These are phyloP conservation scores for Colletotrichum magnum DNA, from an alignment of 2,329 filamentous ascomycete genomes.

Conservation along the genomic window DNA sequence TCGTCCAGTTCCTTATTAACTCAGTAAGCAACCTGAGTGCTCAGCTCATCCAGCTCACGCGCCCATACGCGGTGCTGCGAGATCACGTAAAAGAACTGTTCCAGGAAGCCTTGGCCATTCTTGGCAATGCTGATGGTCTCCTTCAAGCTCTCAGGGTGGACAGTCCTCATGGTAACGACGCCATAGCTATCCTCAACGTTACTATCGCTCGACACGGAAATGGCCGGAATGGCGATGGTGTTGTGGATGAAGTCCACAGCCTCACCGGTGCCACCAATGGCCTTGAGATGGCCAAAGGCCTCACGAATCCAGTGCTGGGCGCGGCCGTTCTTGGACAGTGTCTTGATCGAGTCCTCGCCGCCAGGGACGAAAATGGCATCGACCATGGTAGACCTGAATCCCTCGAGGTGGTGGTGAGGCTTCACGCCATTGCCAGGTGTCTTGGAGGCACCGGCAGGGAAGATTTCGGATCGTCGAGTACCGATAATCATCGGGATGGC, in stretches of 20 bases:
- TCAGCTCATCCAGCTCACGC: conserved; percentile 80
- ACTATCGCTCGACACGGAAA: conserved; percentile 59
- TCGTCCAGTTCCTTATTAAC: not conserved
- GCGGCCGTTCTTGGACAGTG: conserved; percentile 77
- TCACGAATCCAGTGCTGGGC: conserved; percentile 84
- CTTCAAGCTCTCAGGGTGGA: conserved; percentile 69
- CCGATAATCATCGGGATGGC: conserved; percentile 83
- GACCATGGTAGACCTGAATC: conserved; percentile 85
- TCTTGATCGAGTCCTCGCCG: conserved; percentile 73
- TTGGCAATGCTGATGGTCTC: conserved; percentile 76
- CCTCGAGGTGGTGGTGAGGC: conserved; percentile 85
- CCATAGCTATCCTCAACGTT: conserved; percentile 79
- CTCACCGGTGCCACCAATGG: conserved; percentile 82
- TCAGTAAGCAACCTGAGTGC: conserved; percentile 78
- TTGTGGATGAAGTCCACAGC: conserved; percentile 73
- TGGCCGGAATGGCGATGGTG: conserved; percentile 59
- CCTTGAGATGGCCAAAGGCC: conserved; percentile 85
- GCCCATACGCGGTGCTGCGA: conserved; percentile 81
- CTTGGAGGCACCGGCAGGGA: conserved; percentile 70
- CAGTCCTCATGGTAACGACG: conserved; percentile 76
- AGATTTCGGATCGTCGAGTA: conserved; percentile 76
- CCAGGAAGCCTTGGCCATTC: conserved; percentile 77
- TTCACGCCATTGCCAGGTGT: conserved; percentile 67
- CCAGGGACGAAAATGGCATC: conserved; percentile 85
- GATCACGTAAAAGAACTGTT: conserved; percentile 78